phyloP scores from a whole-genome alignment of 2,329 filamentous ascomycete species.

The Fusarium sp. region DNA sequence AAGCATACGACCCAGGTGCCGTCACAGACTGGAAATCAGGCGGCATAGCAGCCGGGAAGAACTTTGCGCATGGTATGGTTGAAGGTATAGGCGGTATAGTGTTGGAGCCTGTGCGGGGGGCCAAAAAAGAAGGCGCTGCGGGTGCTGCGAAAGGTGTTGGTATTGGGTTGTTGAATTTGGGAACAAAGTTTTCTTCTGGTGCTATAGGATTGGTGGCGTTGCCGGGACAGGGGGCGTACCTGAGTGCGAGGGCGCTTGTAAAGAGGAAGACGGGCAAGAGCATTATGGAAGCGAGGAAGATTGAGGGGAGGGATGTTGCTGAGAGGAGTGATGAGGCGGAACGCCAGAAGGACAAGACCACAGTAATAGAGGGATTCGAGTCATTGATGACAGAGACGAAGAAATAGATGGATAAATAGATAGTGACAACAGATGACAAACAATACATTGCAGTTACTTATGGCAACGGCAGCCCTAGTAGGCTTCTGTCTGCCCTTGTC shows the following conservation, averaged over 20 bases:
- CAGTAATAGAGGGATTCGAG: accelerated
- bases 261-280: not conserved
- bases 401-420: not conserved
- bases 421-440: not conserved
- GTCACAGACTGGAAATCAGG: constrained; percentile 26
- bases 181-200: not conserved
- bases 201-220: not conserved
- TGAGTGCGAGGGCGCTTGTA: not conserved
- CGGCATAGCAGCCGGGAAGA: not conserved
- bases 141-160: constrained; percentile 20
- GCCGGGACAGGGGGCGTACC: not conserved
- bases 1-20: constrained; percentile 2
- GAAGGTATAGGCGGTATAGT: constrained; percentile 16
- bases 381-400: accelerated
- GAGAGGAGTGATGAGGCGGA: not conserved
- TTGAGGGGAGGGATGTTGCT: not conserved
- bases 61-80: constrained; percentile 15
- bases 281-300: not conserved
- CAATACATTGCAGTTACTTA: not conserved
- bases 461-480: not conserved
- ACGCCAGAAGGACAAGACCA: accelerated
- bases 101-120: constrained; percentile 2
- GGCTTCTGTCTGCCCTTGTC: no score
- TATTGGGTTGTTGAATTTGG: constrained; percentile 3
- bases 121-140: constrained; percentile 1